These are phyloP conservation scores for Pugionium dolabratum DNA, from an alignment of 345 rosid genomes.

Conservation along the genomic window DNA sequence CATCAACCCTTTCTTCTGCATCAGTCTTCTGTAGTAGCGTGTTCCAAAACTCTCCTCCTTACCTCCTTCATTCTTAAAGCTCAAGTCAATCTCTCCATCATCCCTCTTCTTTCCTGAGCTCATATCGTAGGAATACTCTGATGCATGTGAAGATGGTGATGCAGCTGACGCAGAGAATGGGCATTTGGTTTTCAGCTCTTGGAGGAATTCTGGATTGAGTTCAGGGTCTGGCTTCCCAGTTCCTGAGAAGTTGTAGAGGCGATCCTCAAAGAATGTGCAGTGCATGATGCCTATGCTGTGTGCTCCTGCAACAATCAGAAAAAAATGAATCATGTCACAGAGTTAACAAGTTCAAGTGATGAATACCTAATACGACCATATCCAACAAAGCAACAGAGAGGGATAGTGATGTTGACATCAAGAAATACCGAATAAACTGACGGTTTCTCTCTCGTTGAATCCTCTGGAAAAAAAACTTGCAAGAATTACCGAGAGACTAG, in stretches of 20 bases:
- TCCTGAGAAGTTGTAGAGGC: constrained; percentile 55
- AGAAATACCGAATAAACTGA: constrained; percentile 61
- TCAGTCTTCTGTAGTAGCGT: constrained; percentile 50
- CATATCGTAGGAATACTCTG: constrained; percentile 14
- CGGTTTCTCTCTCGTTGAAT: constrained; percentile 68
- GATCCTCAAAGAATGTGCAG: constrained; percentile 52
- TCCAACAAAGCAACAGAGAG: too few relatives aligned
- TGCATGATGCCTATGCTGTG: constrained; percentile 57
- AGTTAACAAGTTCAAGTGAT: background rate
- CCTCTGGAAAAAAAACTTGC: constrained; percentile 59
- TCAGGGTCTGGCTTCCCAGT: constrained; percentile 57
- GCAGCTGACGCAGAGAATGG: constrained; percentile 33
- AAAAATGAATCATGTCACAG: constrained; percentile 10
- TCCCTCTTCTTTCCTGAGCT: background rate
- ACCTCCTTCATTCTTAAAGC: constrained; percentile 40
- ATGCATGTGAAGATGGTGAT: constrained; percentile 19
- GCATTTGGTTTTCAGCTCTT: constrained; percentile 52
- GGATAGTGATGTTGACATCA: background rate
- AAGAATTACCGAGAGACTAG: constrained; percentile 49
- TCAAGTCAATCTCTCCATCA: constrained; percentile 45
- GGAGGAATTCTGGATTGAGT: constrained; percentile 48
- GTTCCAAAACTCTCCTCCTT: constrained; percentile 50
- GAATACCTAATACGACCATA: too few relatives aligned
- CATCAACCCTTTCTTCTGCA: constrained; percentile 58
- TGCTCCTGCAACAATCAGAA: constrained; percentile 43